Evolutionary conservation across 176 grass and related monocot species (phyloP), one percentile per base, ranked within the genome.

Genomic region (Areca catechu): DNA sequence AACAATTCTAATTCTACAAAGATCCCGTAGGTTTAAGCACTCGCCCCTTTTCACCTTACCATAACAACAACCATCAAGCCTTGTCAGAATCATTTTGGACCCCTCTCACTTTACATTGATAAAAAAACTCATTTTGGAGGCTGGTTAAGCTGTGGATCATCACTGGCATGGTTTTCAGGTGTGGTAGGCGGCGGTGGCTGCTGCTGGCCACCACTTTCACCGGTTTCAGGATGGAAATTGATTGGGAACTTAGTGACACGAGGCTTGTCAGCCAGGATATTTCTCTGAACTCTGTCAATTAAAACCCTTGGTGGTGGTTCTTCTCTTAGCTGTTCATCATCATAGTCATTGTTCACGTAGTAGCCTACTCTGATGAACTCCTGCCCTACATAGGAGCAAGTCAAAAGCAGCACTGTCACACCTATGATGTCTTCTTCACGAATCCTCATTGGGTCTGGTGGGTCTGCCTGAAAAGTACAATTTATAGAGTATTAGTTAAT

Each of bases 311-410:
- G 68, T 4, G 93, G 93, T 27, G 87, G 93, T 58, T 98, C 93
- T 62, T 98, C 93, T 63, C 87, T 85, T 34, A 92, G 74, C 24
- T 98, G 93, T 52, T 98, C 93, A 21, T 98, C 87, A 5, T 88
- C 93, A 1, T 98, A 98, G 10, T 98, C 93, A 10, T 98, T 98
- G 81, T 92, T 98, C 58, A 98, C 93, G 0, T 98, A 98, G 78
- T 98, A 98, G 20, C 93, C 93, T 50, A 98, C 93, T 66, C 93
- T 81, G 69, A 98, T 92, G 80, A 98, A 98, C 70, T 98, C 93
- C 58, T 98, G 93, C 10, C 93, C 87, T 75, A 98, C 63, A 67
- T 92, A 98, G 2, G 93, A 98, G 68, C 87, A 98, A 19, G 93
- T 98, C 75, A 98, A 58, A 16, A 98, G 73, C 58, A 98, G 73